Evolutionary conservation across 1,284 basidiomycete genomes (phyloP).

Genomic region (Rhodotorula sp.): DNA sequence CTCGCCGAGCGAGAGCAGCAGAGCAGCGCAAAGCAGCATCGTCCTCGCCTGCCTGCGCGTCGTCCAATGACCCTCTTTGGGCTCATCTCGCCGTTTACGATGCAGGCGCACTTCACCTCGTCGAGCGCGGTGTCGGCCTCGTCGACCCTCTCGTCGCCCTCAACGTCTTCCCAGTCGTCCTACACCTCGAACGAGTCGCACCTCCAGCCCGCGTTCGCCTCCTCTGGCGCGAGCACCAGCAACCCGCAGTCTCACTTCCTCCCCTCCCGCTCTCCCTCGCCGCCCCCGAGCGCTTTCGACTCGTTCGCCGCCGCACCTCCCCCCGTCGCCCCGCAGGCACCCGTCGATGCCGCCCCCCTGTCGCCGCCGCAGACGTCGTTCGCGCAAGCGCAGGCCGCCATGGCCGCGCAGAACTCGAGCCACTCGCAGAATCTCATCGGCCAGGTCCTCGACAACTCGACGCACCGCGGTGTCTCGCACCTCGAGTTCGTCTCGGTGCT

Average conservation of each 20-base stretch:
- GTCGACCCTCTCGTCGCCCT: constrained; percentile 12
- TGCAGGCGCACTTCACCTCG: constrained; percentile 16
- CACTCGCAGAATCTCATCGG: constrained; percentile 52
- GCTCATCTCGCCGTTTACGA: constrained; percentile 25
- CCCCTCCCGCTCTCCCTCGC: constrained; percentile 3
- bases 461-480: constrained; percentile 24
- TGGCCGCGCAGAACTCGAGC: constrained; percentile 43
- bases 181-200: constrained; percentile 23
- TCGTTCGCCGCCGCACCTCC: background rate
- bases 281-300: background rate
- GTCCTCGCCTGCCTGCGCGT: background rate
- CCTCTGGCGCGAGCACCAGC: background rate
- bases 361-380: constrained; percentile 26
- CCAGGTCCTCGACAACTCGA: constrained; percentile 51
- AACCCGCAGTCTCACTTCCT: constrained; percentile 2
- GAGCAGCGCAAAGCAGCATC: too few relatives aligned
- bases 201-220: constrained; percentile 15
- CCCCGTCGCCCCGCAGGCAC: background rate
- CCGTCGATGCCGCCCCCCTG: constrained; percentile 1
- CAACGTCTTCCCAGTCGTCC: constrained; percentile 29
- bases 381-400: constrained; percentile 40
- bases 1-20: too few relatives aligned
- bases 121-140: constrained; percentile 17
- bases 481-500: constrained; percentile 87
- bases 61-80: constrained; percentile 36